Evolutionary conservation across 768 basidiomycete species (phyloP).

Genomic region (Obba rivulosa): DNA sequence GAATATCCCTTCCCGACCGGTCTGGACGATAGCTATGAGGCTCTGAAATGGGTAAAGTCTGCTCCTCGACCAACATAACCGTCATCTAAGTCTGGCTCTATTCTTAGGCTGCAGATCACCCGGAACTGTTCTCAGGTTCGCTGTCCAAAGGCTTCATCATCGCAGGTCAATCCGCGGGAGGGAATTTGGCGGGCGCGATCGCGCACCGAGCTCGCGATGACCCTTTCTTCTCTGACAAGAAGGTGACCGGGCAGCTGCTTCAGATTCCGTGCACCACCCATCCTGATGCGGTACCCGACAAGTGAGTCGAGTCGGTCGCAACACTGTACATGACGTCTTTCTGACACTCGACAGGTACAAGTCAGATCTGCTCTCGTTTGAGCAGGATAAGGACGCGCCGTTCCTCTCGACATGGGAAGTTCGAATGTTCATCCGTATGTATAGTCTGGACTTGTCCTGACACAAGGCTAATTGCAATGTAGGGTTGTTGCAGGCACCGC

Average conservation of each 20-base stretch:
- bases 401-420: slow-evolving; percentile 5
- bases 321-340: too few relatives aligned
- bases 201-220: slow-evolving; percentile 20
- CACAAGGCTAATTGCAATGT: not conserved
- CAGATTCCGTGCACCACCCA: slow-evolving; percentile 16
- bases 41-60: slow-evolving; percentile 21
- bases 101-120: slow-evolving; percentile 8
- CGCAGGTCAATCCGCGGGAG: slow-evolving; percentile 21
- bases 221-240: slow-evolving; percentile 11
- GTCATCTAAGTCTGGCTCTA: not conserved
- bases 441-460: not conserved
- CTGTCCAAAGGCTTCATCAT: slow-evolving; percentile 20
- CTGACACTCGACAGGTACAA: not conserved
- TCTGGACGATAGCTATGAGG: slow-evolving; percentile 17
- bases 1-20: slow-evolving; percentile 20
- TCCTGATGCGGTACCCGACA: slow-evolving; percentile 15
- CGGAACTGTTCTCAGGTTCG: slow-evolving; percentile 5
- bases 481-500: not conserved
- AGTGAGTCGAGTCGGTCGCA: slow-evolving; percentile 8
- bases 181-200: slow-evolving; percentile 15
- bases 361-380: slow-evolving; percentile 1
- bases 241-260: slow-evolving; percentile 22
- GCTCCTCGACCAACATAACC: too few relatives aligned
- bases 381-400: slow-evolving; percentile 4
- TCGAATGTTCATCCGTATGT: slow-evolving; percentile 4